These are phyloP conservation scores for Monilinia fructigena DNA, from an alignment of 2,329 filamentous ascomycete species.

Conservation along the genomic window DNA sequence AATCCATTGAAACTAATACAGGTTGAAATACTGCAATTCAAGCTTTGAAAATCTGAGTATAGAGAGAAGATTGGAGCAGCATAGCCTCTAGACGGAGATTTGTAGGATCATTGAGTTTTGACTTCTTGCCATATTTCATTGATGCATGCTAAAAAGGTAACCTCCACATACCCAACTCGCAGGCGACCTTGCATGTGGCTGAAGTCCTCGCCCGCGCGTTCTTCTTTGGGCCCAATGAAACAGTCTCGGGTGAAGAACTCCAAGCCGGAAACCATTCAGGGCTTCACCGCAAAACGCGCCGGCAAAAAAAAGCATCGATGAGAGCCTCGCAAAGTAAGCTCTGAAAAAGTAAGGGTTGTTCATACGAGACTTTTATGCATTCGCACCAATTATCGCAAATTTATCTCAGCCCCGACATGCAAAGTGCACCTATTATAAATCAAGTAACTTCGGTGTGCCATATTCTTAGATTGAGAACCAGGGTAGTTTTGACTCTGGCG, in stretches of 20 bases:
- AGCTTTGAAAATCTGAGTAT: background rate
- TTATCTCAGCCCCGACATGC: slow-evolving; percentile 12
- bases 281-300: slow-evolving; percentile 10
- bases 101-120: background rate
- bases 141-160: background rate
- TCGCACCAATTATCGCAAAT: slow-evolving; percentile 3
- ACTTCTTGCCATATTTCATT: slow-evolving; percentile 13
- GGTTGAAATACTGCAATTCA: background rate
- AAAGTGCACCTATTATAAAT: slow-evolving; percentile 1
- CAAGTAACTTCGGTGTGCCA: background rate
- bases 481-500: background rate
- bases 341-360: slow-evolving; percentile 5
- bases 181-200: slow-evolving; percentile 15
- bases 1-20: slow-evolving; percentile 18
- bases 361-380: background rate
- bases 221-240: slow-evolving; percentile 1
- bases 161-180: background rate
- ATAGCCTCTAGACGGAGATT: background rate
- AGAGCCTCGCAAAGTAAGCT: slow-evolving; percentile 5
- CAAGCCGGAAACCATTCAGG: background rate
- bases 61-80: background rate
- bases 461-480: background rate
- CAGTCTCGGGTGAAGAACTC: background rate
- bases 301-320: slow-evolving; percentile 17
- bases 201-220: background rate